These are phyloP conservation scores for Anisogramma anomala DNA, from an alignment of 2,329 filamentous ascomycete genomes.

Conservation along the genomic window DNA sequence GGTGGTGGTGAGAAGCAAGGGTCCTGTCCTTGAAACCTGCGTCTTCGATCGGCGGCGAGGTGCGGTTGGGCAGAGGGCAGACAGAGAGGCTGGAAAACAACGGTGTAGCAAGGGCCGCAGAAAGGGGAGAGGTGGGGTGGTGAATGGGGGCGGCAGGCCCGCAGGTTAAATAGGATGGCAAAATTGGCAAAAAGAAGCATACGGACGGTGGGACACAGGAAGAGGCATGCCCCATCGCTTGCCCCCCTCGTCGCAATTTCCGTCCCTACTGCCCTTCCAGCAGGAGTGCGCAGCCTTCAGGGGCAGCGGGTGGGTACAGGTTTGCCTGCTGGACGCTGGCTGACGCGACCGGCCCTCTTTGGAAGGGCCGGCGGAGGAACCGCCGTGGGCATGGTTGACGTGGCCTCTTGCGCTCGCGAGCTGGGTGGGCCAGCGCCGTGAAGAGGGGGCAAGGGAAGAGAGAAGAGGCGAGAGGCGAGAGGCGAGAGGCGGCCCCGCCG, in stretches of 20 bases:
- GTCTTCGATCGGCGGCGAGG: background rate
- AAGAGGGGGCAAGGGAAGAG: no score
- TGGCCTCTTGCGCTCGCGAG: no score
- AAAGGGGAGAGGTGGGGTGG: background rate
- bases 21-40: background rate
- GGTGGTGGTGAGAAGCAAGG: background rate
- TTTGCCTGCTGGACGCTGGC: no score
- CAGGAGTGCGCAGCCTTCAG: background rate
- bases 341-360: no score
- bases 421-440: no score
- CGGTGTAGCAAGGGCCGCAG: background rate
- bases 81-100: background rate
- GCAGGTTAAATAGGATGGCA: background rate
- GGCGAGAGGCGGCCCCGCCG: no score
- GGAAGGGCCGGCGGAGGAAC: no score
- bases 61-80: background rate
- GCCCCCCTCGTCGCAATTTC: background rate
- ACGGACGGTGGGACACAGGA: background rate
- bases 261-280: background rate
- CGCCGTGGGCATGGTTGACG: no score
- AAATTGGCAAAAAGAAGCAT: background rate
- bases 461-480: no score
- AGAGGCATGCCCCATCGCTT: background rate
- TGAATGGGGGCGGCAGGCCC: background rate
- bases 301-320: constrained; percentile 18